phyloP scores from a whole-genome alignment of 352 stramenopile species.

The Halophytophthora batemanensis region DNA sequence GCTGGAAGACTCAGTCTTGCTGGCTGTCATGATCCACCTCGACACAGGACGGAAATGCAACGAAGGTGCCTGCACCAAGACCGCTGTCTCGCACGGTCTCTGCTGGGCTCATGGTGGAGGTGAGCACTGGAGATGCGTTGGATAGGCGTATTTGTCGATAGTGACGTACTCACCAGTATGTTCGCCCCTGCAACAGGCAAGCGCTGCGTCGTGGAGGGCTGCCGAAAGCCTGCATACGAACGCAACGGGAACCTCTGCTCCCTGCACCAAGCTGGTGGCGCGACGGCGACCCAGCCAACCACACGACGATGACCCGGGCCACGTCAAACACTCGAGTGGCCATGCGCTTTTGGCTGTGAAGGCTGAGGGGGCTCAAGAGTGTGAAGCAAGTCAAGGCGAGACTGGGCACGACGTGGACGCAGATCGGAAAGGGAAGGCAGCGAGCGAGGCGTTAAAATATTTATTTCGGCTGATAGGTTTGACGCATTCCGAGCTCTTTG shows the following conservation, averaged over 20 bases:
- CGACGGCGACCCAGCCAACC: constrained; percentile 10
- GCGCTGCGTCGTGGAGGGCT: constrained; percentile 66
- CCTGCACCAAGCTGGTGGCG: constrained; percentile 24
- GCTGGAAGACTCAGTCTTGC: neutral
- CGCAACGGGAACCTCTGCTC: constrained; percentile 74
- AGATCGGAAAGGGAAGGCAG: too few species aligned
- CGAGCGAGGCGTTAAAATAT: constrained; percentile 23
- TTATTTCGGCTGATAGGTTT: constrained; percentile 40
- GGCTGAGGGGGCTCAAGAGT: too few species aligned
- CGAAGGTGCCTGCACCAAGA: constrained; percentile 60
- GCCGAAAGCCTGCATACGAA: constrained; percentile 72
- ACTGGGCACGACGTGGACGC: too few species aligned
- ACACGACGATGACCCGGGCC: constrained; percentile 23
- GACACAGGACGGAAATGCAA: constrained; percentile 55
- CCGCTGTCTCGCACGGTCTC: constrained; percentile 70
- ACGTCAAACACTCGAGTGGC: constrained; percentile 11
- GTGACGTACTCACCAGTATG: too few species aligned
- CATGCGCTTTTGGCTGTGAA: too few species aligned
- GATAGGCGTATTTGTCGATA: too few species aligned
- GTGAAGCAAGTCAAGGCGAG: too few species aligned
- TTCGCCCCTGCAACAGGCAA: constrained; percentile 46
- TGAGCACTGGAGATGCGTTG: constrained; percentile 28
- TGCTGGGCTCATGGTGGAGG: constrained; percentile 82
- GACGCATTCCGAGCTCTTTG: constrained; percentile 24
- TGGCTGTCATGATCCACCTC: neutral